Conservation (phyloP, 1,139 yeast genomes). For the Scheffersomyces titani region DNA sequence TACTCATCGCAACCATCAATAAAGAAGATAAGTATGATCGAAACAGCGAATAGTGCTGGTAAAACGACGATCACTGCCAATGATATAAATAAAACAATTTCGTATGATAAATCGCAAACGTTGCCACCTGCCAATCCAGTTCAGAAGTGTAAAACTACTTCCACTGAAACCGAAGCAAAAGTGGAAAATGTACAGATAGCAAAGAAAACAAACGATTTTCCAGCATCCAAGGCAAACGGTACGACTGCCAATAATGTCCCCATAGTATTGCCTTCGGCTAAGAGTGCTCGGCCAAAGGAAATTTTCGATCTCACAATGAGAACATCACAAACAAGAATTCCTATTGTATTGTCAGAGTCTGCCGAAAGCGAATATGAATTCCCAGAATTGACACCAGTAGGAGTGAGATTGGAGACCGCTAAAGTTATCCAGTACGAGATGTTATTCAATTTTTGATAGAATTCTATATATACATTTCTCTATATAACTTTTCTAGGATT, state of each 20-base stretch:
- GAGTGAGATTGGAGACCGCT: constrained; percentile 22
- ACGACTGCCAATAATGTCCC: neutral
- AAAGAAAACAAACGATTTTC: neutral
- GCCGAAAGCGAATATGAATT: constrained; percentile 17
- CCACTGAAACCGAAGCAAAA: neutral
- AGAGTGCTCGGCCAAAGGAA: neutral
- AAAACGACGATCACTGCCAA: constrained; percentile 28
- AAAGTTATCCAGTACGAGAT: constrained; percentile 30
- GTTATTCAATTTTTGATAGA: constrained; percentile 25
- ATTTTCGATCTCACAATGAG: neutral
- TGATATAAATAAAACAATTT: constrained; percentile 38
- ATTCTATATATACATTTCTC: neutral
- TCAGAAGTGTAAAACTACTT: neutral
- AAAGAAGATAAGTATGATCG: constrained; percentile 16
- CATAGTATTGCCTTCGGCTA: neutral
- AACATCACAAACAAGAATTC: neutral
- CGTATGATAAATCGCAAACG: constrained; percentile 34
- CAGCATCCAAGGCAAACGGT: neutral
- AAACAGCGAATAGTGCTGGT: constrained; percentile 3
- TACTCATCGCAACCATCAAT: constrained; percentile 36
- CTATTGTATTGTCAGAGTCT: neutral
- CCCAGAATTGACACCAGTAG: constrained; percentile 29
- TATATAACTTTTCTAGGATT: neutral
- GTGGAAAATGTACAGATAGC: neutral
- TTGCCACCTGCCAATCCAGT: constrained; percentile 12